A percentile compares a stretch with the other conserved stretches of the same genome.
These are phyloP conservation scores for Schizopora paradoxa DNA, from an alignment of 1,284 basidiomycete species.

Conservation along the genomic window DNA sequence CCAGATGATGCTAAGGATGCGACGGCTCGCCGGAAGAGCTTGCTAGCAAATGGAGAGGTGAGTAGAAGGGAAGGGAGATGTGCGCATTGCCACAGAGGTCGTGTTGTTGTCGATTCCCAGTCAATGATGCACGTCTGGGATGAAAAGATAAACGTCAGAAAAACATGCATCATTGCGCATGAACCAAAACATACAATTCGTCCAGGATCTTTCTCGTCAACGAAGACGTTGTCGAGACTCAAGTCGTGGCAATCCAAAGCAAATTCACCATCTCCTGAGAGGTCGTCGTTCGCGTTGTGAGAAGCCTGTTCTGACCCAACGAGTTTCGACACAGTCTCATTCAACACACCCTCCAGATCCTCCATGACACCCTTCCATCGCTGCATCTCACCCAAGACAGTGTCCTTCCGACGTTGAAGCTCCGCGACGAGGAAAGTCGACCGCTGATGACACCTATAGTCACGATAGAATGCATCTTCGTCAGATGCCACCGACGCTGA, in stretches of 20 bases:
- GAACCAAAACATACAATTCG: conserved; percentile 52
- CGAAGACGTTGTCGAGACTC: conserved; percentile 76
- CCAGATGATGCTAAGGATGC: conserved; percentile 33
- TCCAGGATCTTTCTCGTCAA: conserved; percentile 59
- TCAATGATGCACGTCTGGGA: conserved; percentile 74
- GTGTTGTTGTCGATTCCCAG: conserved; percentile 79
- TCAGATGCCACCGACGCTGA: conserved; percentile 20
- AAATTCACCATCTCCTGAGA: conserved; percentile 40
- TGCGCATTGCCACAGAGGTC: conserved; percentile 76
- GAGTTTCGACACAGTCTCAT: conserved; percentile 3
- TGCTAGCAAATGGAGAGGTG: conserved; percentile 63
- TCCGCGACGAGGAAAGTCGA: conserved; percentile 71
- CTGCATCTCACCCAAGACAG: conserved; percentile 60
- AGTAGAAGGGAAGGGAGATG: conserved; percentile 76
- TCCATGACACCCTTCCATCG: conserved; percentile 65
- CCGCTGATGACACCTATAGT: conserved; percentile 72
- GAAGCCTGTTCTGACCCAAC: too few species aligned
- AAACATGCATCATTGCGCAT: conserved; percentile 6
- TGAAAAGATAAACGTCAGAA: conserved; percentile 10
- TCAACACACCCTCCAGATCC: conserved; percentile 33
- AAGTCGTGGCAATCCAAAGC: conserved; percentile 74
- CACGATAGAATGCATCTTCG: conserved; percentile 54
- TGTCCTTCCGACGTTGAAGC: conserved; percentile 53
- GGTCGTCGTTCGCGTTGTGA: conserved; percentile 6
- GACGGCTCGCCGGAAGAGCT: conserved; percentile 62